phyloP scores from a whole-genome alignment of 495 filamentous ascomycete species.

The Penicillium parvum region DNA sequence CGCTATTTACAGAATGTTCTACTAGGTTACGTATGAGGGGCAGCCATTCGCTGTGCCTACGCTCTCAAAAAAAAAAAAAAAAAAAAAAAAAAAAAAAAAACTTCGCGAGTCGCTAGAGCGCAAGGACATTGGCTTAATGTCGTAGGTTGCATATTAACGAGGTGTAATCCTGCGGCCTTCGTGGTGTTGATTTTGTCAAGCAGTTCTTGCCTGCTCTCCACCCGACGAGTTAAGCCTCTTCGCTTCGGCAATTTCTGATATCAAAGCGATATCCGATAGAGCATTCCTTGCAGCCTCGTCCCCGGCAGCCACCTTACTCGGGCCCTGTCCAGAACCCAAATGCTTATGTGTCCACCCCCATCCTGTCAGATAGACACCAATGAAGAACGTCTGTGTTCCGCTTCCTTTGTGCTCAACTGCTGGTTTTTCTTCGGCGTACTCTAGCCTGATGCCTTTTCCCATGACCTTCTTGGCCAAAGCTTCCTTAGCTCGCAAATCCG shows the following conservation, averaged over 20 bases:
- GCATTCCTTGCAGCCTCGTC: constrained; percentile 64
- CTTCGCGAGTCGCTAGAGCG: too few relatives aligned
- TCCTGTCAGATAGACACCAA: constrained; percentile 70
- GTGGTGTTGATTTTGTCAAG: not conserved
- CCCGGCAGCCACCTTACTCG: constrained; percentile 70
- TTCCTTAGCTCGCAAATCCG: constrained; percentile 44
- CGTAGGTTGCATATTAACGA: too few relatives aligned
- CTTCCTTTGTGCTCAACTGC: constrained; percentile 49
- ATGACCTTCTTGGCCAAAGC: constrained; percentile 53
- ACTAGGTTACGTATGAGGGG: too few relatives aligned
- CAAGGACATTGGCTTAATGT: too few relatives aligned
- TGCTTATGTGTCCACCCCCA: constrained; percentile 63
- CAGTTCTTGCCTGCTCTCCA: not conserved
- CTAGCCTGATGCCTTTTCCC: constrained; percentile 56
- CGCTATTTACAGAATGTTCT: too few relatives aligned
- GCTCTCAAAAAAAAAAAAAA: too few relatives aligned
- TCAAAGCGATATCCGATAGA: constrained; percentile 50
- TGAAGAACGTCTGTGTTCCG: constrained; percentile 56
- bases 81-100: too few relatives aligned
- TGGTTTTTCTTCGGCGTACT: constrained; percentile 56
- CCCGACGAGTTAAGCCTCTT: too few relatives aligned
- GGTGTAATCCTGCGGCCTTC: too few relatives aligned
- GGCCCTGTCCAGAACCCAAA: constrained; percentile 63
- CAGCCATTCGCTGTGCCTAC: too few relatives aligned
- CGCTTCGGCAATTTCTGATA: constrained; percentile 40